Conservation (phyloP, 2,329 filamentous ascomycete genomes). For the Trichoderma gracile region DNA sequence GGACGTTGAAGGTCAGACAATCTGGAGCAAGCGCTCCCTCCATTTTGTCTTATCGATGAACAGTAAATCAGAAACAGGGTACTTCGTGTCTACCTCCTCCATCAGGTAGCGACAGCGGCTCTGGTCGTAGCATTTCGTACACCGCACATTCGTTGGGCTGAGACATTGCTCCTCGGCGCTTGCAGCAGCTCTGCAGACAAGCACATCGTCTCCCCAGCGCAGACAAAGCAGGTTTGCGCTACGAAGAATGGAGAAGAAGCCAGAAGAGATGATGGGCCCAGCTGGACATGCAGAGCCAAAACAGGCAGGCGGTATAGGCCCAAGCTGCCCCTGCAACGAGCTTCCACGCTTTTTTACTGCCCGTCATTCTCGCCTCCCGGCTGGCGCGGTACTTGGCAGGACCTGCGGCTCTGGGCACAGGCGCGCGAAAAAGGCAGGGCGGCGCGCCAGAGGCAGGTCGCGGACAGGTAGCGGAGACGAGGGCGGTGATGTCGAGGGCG, state of each 20-base stretch:
- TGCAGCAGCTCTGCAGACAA: neutral
- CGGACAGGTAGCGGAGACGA: neutral
- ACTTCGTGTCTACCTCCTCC: neutral
- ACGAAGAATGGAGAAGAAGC: constrained; percentile 20
- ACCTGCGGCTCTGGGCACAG: neutral
- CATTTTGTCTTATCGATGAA: neutral
- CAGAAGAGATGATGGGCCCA: constrained; percentile 10
- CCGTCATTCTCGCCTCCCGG: constrained; percentile 3
- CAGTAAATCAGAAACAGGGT: no score
- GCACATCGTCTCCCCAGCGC: constrained; percentile 1
- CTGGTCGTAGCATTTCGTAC: neutral
- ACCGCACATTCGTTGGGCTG: constrained; percentile 22
- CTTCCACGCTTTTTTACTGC: constrained; percentile 3
- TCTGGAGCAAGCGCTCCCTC: constrained; percentile 1
- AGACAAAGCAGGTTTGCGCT: constrained; percentile 10
- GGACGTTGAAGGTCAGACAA: neutral
- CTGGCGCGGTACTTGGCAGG: constrained; percentile 5
- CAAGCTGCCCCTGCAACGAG: constrained; percentile 5
- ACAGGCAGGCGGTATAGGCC: constrained; percentile 6
- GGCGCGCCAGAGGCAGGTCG: neutral
- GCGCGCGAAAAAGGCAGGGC: neutral
- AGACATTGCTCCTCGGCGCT: constrained; percentile 9
- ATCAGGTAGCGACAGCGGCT: no score
- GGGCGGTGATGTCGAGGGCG: constrained; percentile 33
- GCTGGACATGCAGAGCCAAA: neutral